Base-by-base conservation (phyloP, 352 stramenopile species). In the Ophiocytium majus region DNA sequence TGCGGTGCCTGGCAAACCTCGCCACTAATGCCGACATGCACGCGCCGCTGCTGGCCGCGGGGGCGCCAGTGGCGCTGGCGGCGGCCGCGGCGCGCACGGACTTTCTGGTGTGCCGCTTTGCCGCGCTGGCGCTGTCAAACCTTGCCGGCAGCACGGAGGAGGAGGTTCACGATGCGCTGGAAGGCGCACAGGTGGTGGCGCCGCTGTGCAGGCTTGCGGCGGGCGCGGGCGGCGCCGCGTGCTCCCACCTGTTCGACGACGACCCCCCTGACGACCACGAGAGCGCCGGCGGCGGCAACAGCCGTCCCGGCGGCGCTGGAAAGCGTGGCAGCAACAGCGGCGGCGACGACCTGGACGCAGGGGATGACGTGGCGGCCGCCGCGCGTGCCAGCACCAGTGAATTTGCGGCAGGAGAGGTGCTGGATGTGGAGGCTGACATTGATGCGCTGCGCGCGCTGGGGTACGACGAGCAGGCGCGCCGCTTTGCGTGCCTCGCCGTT, bases 41-140 rank as follows among this genome's bases (percentile, higher is more conserved):
- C 79, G 91, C 93, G 89, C 82, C 92, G 95, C 66, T 91, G 96
- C 76, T 86, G 86, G n/a, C 89, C 79, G 50, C 92, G 17, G 79
- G 82, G 0, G 76, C 57, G 31, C 50, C 81, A 36, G 71, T 86
- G 19, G 76, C 96, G 32, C 86, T 99, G 19, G 89, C 94, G 19
- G 90, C 89, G 49, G 91, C 93, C 28, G 91, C 95, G 36, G 87
- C 91, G 19, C 83, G 88, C 82, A 89, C 93, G 36, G 43, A 98
- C 85, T 86, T 89, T 0, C 85, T 94, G 0, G 94, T 93, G 23
- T 87, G 92, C 1, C 91, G 96, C 0, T 98, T 97, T 86, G 94
- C 93, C 0, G 91, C 94, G 0, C 90, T 98, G 0, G 93, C 92
- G 0, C 89, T 98, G 0, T 90, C 93, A 14, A 99, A 99, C 83